Percentiles rank a stretch among this genome's conserved stretches.
Evolutionary conservation across 2,329 filamentous ascomycete species (phyloP).

Genomic region (Colletotrichum godetiae): DNA sequence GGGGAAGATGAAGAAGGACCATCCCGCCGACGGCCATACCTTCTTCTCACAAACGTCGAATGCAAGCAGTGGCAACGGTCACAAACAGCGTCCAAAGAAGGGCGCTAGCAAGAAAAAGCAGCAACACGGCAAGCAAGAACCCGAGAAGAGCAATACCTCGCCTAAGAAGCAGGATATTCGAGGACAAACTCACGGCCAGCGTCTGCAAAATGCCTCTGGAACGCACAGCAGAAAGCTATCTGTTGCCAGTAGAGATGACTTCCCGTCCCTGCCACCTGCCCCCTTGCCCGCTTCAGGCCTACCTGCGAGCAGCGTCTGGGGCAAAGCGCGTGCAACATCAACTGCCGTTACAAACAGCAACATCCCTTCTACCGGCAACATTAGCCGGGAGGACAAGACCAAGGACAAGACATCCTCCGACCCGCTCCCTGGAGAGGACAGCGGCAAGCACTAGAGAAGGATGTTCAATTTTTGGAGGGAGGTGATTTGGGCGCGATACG

Average conservation of each 20-base stretch:
- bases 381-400: background rate
- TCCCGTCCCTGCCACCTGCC: conserved; percentile 39
- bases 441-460: conserved; percentile 5
- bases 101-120: conserved; percentile 25
- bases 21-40: background rate
- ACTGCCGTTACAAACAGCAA: background rate
- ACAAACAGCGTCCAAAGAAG: conserved; percentile 15
- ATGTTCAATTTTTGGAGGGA: background rate
- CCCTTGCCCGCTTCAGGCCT: background rate
- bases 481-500: background rate
- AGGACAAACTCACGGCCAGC: background rate
- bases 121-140: conserved; percentile 10
- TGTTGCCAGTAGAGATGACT: conserved; percentile 38
- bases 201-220: background rate
- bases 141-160: conserved; percentile 9
- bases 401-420: background rate
- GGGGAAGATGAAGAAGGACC: background rate
- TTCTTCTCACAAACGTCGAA: background rate
- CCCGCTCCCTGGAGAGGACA: background rate
- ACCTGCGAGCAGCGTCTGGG: conserved; percentile 11
- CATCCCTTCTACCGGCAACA: background rate
- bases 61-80: background rate
- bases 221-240: background rate
- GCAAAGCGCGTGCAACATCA: conserved; percentile 1
- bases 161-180: conserved; percentile 23